These are phyloP conservation scores for Infundibulicybe gibba DNA, from an alignment of 768 basidiomycete species.

Conservation along the genomic window DNA sequence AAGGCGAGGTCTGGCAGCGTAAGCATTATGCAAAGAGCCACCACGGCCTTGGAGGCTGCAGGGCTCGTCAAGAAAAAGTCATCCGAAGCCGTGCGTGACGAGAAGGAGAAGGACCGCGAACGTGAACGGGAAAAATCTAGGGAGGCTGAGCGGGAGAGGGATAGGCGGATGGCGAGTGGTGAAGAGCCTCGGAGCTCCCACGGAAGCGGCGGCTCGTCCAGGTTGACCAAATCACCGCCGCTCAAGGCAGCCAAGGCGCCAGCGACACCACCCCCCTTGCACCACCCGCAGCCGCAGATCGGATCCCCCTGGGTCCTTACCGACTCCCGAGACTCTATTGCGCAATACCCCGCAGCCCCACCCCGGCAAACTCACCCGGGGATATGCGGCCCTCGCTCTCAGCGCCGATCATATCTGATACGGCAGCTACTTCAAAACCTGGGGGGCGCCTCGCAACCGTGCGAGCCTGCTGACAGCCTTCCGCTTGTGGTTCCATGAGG, in stretches of 20 bases:
- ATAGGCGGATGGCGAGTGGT: conserved; percentile 37
- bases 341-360: conserved; percentile 20
- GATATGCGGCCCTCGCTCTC: conserved; percentile 33
- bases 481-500: conserved; percentile 91
- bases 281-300: conserved; percentile 33
- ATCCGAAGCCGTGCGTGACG: conserved; percentile 65
- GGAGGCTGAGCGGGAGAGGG: conserved; percentile 16
- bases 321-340: conserved; percentile 33
- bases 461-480: conserved; percentile 84
- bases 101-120: conserved; percentile 45
- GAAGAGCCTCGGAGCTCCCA: conserved; percentile 65
- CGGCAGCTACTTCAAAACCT: conserved; percentile 1
- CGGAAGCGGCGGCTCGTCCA: conserved; percentile 55
- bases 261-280: conserved; percentile 46
- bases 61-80: conserved; percentile 84
- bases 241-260: conserved; percentile 50
- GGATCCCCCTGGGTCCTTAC: conserved; percentile 78
- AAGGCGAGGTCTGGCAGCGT: conserved; percentile 86
- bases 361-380: conserved; percentile 52
- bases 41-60: conserved; percentile 84
- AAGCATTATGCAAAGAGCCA: conserved; percentile 94
- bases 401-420: conserved; percentile 21
- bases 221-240: conserved; percentile 69
- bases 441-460: conserved; percentile 48
- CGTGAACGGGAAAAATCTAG: conserved; percentile 38